Conservation (phyloP, 2,329 filamentous ascomycete species). For the Ceratocystis destructans region DNA sequence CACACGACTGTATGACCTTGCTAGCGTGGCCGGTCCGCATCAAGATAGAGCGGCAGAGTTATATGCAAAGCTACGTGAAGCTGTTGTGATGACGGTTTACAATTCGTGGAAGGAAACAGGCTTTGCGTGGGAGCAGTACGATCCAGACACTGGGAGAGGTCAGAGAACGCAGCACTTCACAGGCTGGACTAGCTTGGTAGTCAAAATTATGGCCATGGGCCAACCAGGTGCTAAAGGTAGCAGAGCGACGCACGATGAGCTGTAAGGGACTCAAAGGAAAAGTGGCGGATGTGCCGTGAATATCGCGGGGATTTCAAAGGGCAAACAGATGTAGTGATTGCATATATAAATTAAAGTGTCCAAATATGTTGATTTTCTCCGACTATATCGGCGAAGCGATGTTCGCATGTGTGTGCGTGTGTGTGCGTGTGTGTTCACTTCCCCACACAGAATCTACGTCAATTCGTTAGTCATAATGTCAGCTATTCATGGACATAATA, state of each 20-base stretch:
- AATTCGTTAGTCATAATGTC: neutral
- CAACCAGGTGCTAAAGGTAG: conserved; percentile 30
- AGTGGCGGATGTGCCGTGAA: neutral
- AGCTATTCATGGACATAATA: neutral
- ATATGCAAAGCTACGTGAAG: conserved; percentile 64
- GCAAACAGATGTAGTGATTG: neutral
- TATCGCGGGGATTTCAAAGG: neutral
- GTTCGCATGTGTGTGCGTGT: neutral
- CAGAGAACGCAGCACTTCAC: conserved; percentile 97
- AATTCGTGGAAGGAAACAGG: conserved; percentile 79
- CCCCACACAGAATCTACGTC: conserved; percentile 40
- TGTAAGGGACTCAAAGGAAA: conserved; percentile 26
- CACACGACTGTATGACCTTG: conserved; percentile 16
- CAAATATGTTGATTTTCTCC: neutral
- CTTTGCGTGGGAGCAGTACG: conserved; percentile 98
- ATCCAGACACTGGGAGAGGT: conserved; percentile 81
- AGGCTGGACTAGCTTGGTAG: conserved; percentile 95
- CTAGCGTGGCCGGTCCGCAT: conserved; percentile 50
- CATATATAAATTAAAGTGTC: neutral
- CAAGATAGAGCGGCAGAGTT: conserved; percentile 54
- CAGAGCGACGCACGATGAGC: conserved; percentile 32
- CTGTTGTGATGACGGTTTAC: conserved; percentile 80
- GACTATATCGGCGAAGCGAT: neutral
- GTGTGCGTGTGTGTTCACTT: conserved; percentile 28
- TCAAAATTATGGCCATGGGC: conserved; percentile 91